Base-by-base conservation (phyloP, 2,329 filamentous ascomycete species). In the Pestalotiopsis sp. region DNA sequence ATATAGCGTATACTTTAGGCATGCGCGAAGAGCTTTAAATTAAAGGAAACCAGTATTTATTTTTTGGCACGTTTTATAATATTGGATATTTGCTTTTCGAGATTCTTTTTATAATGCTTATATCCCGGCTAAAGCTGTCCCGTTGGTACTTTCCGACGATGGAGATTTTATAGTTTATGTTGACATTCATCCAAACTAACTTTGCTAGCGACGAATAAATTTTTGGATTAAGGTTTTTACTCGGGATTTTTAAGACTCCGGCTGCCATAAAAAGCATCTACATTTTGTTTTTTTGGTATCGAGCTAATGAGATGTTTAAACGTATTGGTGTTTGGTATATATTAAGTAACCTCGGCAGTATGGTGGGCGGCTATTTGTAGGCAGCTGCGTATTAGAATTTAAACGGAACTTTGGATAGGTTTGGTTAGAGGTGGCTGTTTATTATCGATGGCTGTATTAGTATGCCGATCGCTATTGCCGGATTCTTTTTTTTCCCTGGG, bases 361-460 rank as follows among this genome's bases (percentile, higher is more conserved):
- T 86, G 82, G 83, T 86, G 49, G 82, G 82, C 56, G 84, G 84
- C 0, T 86, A 85, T 67, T 76, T 87, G 0, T 83, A 86, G 71
- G 82, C 84, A 4, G 85, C 83, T 1, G 83, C 84, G 0, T 86
- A 87, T 72, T 82, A 79, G 11, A 83, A 83, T 57, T 78, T 87
- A 0, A 82, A 85, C 52, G 85, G 85, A 0, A 77, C 82, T 0
- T 73, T 71, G 3, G 84, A 84, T 0, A 80, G 83, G 75, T 76
- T 56, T 27, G 65, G 65, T 13, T 66, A 56, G 65, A 59, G 65
- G 27, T 66, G 65, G 65, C 52, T 66, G 4, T 66, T 59, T 59
- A 84, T 88, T 14, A 86, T 88, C 23, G 85, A 86, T 61, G 85
- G 84, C 2, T 78, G 84, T 23, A 87, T 87, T 72, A 84, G 82